Base-by-base conservation (phyloP, 352 stramenopile species). In the Pythium pyrilobum region DNA sequence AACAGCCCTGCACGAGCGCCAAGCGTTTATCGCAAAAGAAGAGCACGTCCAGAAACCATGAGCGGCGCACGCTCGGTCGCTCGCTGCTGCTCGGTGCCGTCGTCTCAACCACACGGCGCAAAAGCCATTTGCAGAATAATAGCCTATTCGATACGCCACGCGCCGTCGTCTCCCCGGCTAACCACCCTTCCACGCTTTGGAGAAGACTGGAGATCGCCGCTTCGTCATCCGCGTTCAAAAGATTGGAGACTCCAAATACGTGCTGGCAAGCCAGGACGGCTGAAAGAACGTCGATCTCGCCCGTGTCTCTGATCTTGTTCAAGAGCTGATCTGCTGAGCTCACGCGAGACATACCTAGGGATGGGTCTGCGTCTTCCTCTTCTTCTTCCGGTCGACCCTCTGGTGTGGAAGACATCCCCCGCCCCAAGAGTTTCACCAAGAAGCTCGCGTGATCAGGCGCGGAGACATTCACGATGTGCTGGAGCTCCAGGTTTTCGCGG, bases 31-130 rank as follows among this genome's bases (percentile, higher is more conserved):
- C 51, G 23, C 53, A 76, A 20, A 89, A 60, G 16, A 84, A 72
- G 5, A 83, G 20, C 4, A 77, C 24, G 41, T 89, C 77, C 45
- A 91, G 87, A 0, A 91, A 33, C 77, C 77, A 87, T 2, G 62
- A 79, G 11, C 80, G 65, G 20, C 53, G 58, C 24, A 46, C 27
- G 23, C 48, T 20, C 7, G 25, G 42, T 2, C 25, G 46, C 12
- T 31, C 42, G 4, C 27, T 48, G 2, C 24, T 36, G 16, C 15
- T 23, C 11, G 32, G 10, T 15, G 21, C 12, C 5, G 39, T 23
- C 0, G 15, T 52, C 12, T 33, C n/a, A 4, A 20, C 41, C 27
- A 40, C 40, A 23, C 38, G 36, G 7, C 40, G 15, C 15, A 67
- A 36, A 10, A 67, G 29, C 59, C 59, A 67, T 5, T 47, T 13